A percentile compares a stretch with the other conserved stretches of the same genome.
Conservation (phyloP, 2,329 filamentous ascomycete genomes). For the Fusarium tanahbumbuense region DNA sequence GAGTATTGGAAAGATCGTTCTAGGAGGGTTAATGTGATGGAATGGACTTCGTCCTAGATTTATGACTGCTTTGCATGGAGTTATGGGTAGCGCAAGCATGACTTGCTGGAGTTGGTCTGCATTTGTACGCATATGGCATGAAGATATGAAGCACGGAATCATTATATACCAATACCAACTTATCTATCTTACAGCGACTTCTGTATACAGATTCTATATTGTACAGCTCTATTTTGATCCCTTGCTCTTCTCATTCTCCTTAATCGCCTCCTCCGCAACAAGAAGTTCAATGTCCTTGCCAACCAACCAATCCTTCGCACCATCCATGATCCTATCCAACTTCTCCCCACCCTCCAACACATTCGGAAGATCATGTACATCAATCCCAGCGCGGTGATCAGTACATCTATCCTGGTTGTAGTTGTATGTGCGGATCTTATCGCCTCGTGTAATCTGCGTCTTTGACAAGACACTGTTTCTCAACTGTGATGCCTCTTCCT, state of each 20-base stretch:
- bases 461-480: slow-evolving; percentile 82
- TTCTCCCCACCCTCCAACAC: slow-evolving; percentile 80
- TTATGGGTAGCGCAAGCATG: slow-evolving; percentile 36
- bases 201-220: slow-evolving; percentile 19
- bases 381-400: slow-evolving; percentile 85
- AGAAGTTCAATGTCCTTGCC: slow-evolving; percentile 79
- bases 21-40: slow-evolving; percentile 81
- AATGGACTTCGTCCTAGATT: not conserved
- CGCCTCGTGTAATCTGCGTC: slow-evolving; percentile 86
- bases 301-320: slow-evolving; percentile 79
- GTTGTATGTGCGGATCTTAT: slow-evolving; percentile 96
- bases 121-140: slow-evolving; percentile 15
- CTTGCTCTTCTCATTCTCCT: slow-evolving; percentile 36
- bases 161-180: slow-evolving; percentile 13
- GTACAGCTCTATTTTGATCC: slow-evolving; percentile 19
- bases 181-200: slow-evolving; percentile 32
- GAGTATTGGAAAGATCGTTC: slow-evolving; percentile 86
- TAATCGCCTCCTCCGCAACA: slow-evolving; percentile 69
- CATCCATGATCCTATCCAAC: slow-evolving; percentile 81
- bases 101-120: slow-evolving; percentile 35
- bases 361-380: slow-evolving; percentile 81
- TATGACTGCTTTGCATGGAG: slow-evolving; percentile 26
- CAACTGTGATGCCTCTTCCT: slow-evolving; percentile 80
- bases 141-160: slow-evolving; percentile 25
- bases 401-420: slow-evolving; percentile 81